Conservation (phyloP, 768 basidiomycete species). For the Russula ochroleuca region DNA sequence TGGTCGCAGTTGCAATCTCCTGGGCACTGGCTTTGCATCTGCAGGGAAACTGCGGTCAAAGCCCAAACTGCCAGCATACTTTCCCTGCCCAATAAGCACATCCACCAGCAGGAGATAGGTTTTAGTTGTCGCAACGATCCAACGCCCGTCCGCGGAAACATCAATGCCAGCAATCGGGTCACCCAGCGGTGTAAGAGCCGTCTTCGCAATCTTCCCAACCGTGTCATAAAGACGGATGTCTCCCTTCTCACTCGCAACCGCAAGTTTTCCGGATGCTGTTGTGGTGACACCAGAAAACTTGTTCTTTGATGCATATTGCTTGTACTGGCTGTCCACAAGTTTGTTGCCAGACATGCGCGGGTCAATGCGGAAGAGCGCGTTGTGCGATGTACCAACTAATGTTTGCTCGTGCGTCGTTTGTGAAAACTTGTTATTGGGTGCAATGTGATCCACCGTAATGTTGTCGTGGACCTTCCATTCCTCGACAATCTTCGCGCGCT, state of each 20-base stretch:
- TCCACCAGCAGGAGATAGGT: slow-evolving; percentile 93
- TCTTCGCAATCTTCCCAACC: slow-evolving; percentile 99
- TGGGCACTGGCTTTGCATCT: slow-evolving; percentile 85
- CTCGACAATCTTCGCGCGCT: slow-evolving; percentile 93
- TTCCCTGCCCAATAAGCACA: slow-evolving; percentile 88
- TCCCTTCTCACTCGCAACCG: slow-evolving; percentile 94
- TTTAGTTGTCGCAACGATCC: slow-evolving; percentile 92
- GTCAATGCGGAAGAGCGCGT: slow-evolving; percentile 96
- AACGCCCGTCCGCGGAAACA: slow-evolving; percentile 89
- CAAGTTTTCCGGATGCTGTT: slow-evolving; percentile 80
- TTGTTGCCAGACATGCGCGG: slow-evolving; percentile 90
- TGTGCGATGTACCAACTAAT: slow-evolving; percentile 87
- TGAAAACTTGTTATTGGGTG: slow-evolving; percentile 92
- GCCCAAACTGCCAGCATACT: slow-evolving; percentile 75
- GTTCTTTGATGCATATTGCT: slow-evolving; percentile 94
- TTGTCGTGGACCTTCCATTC: slow-evolving; percentile 98
- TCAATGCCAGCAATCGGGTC: slow-evolving; percentile 95
- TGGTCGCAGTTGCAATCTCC: slow-evolving; percentile 76
- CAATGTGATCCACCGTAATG: slow-evolving; percentile 80
- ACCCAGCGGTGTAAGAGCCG: slow-evolving; percentile 89
- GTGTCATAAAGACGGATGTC: slow-evolving; percentile 93
- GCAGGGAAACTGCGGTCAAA: slow-evolving; percentile 97
- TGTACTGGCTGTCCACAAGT: slow-evolving; percentile 91
- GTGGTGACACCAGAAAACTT: slow-evolving; percentile 91
- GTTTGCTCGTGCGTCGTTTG: slow-evolving; percentile 91